Conservation (phyloP, 2,329 filamentous ascomycete species). For the Blastomyces percursus region DNA sequence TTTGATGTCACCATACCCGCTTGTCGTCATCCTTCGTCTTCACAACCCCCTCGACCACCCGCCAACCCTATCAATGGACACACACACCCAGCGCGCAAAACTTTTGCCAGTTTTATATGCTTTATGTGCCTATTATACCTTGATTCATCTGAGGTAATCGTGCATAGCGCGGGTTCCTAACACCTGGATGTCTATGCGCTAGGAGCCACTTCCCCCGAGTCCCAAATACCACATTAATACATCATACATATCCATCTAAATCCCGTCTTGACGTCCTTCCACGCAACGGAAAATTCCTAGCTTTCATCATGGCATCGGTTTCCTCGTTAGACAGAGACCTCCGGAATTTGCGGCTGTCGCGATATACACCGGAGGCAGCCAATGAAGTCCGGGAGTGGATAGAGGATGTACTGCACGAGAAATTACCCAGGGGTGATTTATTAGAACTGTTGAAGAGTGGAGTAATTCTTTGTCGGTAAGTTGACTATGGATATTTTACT, state of each 20-base stretch:
- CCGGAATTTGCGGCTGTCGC: constrained; percentile 80
- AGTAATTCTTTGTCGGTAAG: constrained; percentile 81
- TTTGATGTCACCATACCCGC: background rate
- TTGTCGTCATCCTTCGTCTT: constrained; percentile 1
- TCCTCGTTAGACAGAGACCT: constrained; percentile 90
- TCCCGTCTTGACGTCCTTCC: background rate
- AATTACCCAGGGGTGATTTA: constrained; percentile 61
- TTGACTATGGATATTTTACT: constrained; percentile 3
- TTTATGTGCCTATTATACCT: background rate
- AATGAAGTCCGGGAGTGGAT: constrained; percentile 81
- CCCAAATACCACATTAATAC: background rate
- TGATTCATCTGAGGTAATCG: background rate
- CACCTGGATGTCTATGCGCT: background rate
- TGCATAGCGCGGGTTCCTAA: background rate
- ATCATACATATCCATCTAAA: background rate
- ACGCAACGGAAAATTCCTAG: background rate
- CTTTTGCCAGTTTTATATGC: background rate
- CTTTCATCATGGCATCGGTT: constrained; percentile 69
- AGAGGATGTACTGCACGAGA: constrained; percentile 65
- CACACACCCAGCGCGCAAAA: background rate
- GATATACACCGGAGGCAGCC: constrained; percentile 84
- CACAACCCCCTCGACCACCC: background rate
- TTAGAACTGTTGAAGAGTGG: constrained; percentile 83
- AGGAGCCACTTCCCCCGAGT: no score
- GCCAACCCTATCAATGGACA: background rate